phyloP scores from a whole-genome alignment of 176 grass and related monocot genomes.

The Puccinellia tenuiflora region DNA sequence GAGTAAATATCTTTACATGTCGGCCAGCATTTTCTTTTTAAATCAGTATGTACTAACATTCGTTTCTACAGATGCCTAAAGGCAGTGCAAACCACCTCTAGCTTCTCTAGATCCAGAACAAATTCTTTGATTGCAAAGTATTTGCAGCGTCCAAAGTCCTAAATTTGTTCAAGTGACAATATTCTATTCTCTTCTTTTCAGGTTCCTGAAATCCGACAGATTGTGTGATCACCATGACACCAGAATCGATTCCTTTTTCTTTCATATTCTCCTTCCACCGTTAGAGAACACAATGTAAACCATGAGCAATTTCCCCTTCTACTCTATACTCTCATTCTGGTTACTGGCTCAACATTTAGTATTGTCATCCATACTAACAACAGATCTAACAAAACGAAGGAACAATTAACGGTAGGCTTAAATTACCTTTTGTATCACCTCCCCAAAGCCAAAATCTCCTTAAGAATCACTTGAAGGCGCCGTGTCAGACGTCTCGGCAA shows the following conservation, averaged over 20 bases:
- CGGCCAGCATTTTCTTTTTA: neutral
- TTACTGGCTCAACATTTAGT: slow-evolving; percentile 1
- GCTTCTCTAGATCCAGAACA: slow-evolving; percentile 4
- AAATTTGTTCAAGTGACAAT: slow-evolving; percentile 1
- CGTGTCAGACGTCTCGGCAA: slow-evolving; percentile 18
- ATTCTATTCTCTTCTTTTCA: slow-evolving; percentile 14
- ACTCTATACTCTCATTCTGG: neutral
- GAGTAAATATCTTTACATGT: neutral
- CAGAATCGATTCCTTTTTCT: neutral
- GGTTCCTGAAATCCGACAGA: neutral
- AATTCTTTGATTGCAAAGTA: slow-evolving; percentile 20
- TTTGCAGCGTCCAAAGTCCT: slow-evolving; percentile 6
- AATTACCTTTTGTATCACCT: slow-evolving; percentile 8
- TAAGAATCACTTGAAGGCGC: slow-evolving; percentile 8
- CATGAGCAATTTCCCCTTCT: neutral
- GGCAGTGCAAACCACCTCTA: neutral
- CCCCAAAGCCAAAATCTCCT: neutral
- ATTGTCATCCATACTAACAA: slow-evolving; percentile 11
- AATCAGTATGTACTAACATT: neutral
- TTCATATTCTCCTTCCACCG: neutral
- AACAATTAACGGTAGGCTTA: neutral
- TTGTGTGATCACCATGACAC: neutral
- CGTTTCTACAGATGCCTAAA: neutral
- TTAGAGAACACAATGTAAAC: neutral
- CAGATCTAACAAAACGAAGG: slow-evolving; percentile 14